These are phyloP conservation scores for Mycena polygramma DNA, from an alignment of 768 basidiomycete genomes.

Conservation along the genomic window DNA sequence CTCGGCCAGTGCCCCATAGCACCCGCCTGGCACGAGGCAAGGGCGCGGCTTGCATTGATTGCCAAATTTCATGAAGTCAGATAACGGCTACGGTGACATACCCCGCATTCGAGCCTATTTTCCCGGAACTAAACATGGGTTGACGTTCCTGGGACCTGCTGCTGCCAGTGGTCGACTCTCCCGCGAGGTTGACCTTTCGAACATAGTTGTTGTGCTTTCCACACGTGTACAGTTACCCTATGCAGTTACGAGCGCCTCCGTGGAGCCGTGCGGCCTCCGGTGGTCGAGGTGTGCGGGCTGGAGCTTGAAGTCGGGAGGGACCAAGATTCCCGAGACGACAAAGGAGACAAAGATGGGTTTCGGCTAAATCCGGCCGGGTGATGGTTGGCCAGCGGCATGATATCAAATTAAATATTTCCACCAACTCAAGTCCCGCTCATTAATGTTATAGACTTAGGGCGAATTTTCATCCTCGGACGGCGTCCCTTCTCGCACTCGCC, in stretches of 20 bases:
- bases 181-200: background rate
- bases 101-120: background rate
- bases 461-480: too few relatives aligned
- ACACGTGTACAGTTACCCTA: conserved; percentile 16
- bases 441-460: too few relatives aligned
- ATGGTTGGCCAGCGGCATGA: background rate
- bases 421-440: too few relatives aligned
- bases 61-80: background rate
- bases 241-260: background rate
- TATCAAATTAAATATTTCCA: too few relatives aligned
- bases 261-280: background rate
- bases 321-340: too few relatives aligned
- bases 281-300: background rate
- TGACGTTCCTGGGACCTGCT: background rate
- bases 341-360: background rate
- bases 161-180: background rate
- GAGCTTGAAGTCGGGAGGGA: background rate
- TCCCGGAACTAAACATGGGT: background rate
- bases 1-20: background rate
- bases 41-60: background rate
- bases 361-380: background rate
- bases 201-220: conserved; percentile 5
- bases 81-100: background rate
- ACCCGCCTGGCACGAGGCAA: conserved; percentile 12
- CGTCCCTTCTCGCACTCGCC: too few relatives aligned